Evolutionary conservation across 768 basidiomycete species (phyloP).

Genomic region (Hortiboletus flavorubellus): DNA sequence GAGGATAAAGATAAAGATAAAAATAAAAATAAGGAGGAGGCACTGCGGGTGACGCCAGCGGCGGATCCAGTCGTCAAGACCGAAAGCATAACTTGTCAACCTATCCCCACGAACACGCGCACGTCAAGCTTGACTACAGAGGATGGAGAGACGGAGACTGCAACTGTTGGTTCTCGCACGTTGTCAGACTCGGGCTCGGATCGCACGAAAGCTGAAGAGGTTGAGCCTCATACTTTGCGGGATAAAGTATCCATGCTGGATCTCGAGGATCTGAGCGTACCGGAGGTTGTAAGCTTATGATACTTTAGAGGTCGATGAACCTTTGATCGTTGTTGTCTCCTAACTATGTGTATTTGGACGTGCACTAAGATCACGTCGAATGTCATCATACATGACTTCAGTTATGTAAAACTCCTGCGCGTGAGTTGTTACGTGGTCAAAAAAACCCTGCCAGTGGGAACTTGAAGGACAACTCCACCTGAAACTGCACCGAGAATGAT

Average conservation of each 20-base stretch:
- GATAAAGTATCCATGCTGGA: constrained; percentile 24
- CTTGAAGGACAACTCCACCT: too few relatives aligned
- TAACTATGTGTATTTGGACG: constrained; percentile 29
- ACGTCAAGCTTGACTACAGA: constrained; percentile 5
- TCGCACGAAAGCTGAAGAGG: constrained; percentile 24
- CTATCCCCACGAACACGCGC: constrained; percentile 2
- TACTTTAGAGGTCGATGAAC: constrained; percentile 1
- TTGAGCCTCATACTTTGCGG: constrained; percentile 23
- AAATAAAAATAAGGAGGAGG: constrained; percentile 8
- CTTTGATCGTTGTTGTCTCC: constrained; percentile 1
- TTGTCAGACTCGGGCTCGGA: constrained; percentile 30
- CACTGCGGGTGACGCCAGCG: not conserved
- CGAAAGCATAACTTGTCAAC: not conserved
- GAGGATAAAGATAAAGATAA: constrained; percentile 25
- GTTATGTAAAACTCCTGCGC: not conserved
- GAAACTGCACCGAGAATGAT: not conserved
- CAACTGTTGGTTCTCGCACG: constrained; percentile 24
- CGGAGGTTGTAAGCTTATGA: constrained; percentile 12
- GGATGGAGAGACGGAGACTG: constrained; percentile 22
- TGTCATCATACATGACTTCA: not conserved
- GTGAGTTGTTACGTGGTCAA: too few relatives aligned
- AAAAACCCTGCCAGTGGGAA: too few relatives aligned
- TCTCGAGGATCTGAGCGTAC: constrained; percentile 25
- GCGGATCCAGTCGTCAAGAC: not conserved
- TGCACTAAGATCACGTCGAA: constrained; percentile 2